These are phyloP conservation scores for Sugiyamaella pinicola DNA, from an alignment of 1,139 yeast species.

Conservation along the genomic window DNA sequence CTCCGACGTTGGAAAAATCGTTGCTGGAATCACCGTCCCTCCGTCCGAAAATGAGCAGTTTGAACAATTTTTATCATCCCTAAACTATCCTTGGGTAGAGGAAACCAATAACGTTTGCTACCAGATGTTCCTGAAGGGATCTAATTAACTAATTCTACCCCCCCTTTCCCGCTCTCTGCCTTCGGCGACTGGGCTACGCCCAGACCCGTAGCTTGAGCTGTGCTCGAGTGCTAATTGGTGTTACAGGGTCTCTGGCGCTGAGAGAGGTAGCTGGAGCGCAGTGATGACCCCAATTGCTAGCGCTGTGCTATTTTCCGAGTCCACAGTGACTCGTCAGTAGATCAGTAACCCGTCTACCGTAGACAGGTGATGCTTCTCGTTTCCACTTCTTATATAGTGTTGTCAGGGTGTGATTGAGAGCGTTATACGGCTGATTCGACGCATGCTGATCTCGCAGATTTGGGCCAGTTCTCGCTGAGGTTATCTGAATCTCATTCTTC, in stretches of 20 bases:
- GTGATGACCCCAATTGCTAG: too few relatives aligned
- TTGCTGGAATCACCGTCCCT: constrained; percentile 89
- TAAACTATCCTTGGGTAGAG: constrained; percentile 77
- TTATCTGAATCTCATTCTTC: not conserved
- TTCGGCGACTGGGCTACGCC: constrained; percentile 7
- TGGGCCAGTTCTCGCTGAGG: not conserved
- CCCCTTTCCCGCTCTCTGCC: constrained; percentile 1
- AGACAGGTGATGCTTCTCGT: too few relatives aligned
- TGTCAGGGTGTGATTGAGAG: too few relatives aligned
- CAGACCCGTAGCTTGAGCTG: constrained; percentile 9
- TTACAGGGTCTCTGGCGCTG: not conserved
- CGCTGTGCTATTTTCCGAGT: too few relatives aligned
- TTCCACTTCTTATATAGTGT: too few relatives aligned
- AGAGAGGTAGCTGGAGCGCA: too few relatives aligned
- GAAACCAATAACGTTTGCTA: constrained; percentile 86
- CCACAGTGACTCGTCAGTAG: too few relatives aligned
- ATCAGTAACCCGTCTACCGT: too few relatives aligned
- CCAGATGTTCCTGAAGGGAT: constrained; percentile 58
- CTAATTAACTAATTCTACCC: not conserved
- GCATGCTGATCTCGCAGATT: not conserved
- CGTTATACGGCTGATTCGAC: not conserved
- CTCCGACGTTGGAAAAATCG: constrained; percentile 86
- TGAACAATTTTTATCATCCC: constrained; percentile 63
- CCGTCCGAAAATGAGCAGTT: constrained; percentile 64
- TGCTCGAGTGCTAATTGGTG: too few relatives aligned